Conservation (phyloP, 495 filamentous ascomycete species). For the Cercophora scortea region DNA sequence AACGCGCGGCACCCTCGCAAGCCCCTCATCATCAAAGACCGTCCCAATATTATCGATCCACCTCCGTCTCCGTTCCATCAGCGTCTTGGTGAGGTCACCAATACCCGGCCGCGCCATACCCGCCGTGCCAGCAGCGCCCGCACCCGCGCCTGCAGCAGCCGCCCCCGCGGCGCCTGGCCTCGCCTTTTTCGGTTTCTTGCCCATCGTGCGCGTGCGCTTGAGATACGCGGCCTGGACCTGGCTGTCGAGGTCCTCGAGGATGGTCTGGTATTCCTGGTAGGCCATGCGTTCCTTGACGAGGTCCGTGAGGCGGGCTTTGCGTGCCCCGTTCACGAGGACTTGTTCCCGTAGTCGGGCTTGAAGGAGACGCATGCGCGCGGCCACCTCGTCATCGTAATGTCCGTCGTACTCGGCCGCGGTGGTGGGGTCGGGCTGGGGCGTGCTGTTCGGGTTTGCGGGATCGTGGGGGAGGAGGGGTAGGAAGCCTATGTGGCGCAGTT, state of each 20-base stretch:
- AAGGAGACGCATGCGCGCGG: slow-evolving; percentile 76
- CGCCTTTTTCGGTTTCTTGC: slow-evolving; percentile 86
- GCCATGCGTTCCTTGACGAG: slow-evolving; percentile 87
- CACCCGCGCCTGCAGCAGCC: slow-evolving; percentile 38
- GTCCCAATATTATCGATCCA: slow-evolving; percentile 86
- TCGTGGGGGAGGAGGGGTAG: slow-evolving; percentile 54
- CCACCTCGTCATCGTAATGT: slow-evolving; percentile 90
- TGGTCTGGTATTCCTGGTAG: slow-evolving; percentile 90
- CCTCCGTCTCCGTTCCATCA: slow-evolving; percentile 80
- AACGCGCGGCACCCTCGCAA: slow-evolving; percentile 39
- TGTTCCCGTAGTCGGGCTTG: slow-evolving; percentile 75
- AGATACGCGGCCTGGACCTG: slow-evolving; percentile 94
- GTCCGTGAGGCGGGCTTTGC: slow-evolving; percentile 77
- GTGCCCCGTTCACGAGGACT: slow-evolving; percentile 77
- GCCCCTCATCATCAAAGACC: slow-evolving; percentile 67
- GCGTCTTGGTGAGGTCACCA: slow-evolving; percentile 76
- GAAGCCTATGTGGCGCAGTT: slow-evolving; percentile 91
- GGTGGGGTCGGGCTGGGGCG: slow-evolving; percentile 19
- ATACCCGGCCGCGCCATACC: slow-evolving; percentile 71
- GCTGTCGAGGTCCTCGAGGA: slow-evolving; percentile 90
- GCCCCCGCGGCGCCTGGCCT: slow-evolving; percentile 56
- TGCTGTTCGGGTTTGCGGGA: slow-evolving; percentile 36
- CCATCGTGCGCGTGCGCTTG: slow-evolving; percentile 90
- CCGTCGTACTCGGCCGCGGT: slow-evolving; percentile 64
- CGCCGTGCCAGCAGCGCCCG: slow-evolving; percentile 44